Evolutionary conservation across 495 filamentous ascomycete genomes (phyloP), one percentile per base, ranked within the genome.

Genomic region (Penicillium odoratum): DNA sequence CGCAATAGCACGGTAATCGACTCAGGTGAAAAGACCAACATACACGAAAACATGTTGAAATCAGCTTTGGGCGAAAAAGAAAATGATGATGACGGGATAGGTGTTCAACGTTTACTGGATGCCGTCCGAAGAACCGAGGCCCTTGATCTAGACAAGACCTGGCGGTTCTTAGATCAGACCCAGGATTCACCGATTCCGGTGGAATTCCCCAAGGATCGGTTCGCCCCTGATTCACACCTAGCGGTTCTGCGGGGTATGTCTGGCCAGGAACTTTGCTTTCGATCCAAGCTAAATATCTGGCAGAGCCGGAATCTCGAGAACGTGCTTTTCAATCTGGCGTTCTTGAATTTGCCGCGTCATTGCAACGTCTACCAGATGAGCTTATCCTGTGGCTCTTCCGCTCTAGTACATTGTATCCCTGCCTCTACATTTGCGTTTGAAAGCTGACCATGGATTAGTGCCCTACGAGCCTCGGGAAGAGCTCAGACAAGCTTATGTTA

Each of bases 101-200:
- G 73, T 7, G 69, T 81, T 3, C 74, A 76, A 48, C 87, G 85
- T 68, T 70, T 94, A 7, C 73, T 87, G 36, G 79, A 82, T 52
- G 91, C 91, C 36, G 81, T 95, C 34, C 81, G 85, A 60, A 82
- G 92, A 60, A 93, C 89, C 8, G 88, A 92, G 55, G 87, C 87
- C 9, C 81, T 85, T 40, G 79, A 82, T 15, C 63, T 80, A 13
- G 79, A 82, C 18, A 83, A 78, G 40, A 68, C 76, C 16, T 93
- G 85, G 81, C 84, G 82, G 49, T 94, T 95, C 68, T 89, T 91
- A 61, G 74, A 81, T 21, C 53, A 69, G 9, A 30, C 59, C 15
- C 59, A 52, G 18, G 59, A 61, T 45, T 28, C 66, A 47, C 79
- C 74, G 48, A 72, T 69, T 57, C 58, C 61, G 45, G 53, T 67